These are phyloP conservation scores for Pulveroboletus ravenelii DNA, from an alignment of 768 basidiomycete genomes.

Conservation along the genomic window DNA sequence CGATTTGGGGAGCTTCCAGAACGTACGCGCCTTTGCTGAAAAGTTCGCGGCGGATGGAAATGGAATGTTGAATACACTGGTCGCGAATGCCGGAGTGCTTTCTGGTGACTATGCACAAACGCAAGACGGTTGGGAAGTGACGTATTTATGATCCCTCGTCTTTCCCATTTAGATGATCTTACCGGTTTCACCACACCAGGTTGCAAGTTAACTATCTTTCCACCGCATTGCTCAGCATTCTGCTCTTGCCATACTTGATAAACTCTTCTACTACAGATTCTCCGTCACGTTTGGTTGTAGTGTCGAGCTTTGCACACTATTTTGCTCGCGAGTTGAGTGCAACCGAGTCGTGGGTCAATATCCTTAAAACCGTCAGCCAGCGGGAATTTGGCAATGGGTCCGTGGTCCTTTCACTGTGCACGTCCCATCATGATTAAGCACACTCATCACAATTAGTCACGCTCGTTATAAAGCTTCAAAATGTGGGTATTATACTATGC, in stretches of 20 bases:
- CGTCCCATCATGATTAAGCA: background rate
- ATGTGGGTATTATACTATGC: constrained; percentile 11
- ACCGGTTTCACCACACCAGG: constrained; percentile 13
- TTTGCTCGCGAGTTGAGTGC: background rate
- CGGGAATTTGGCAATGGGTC: constrained; percentile 21
- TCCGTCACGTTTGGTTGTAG: constrained; percentile 27
- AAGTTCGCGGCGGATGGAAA: constrained; percentile 23
- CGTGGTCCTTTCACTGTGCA: constrained; percentile 2
- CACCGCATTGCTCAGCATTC: constrained; percentile 29
- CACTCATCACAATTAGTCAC: background rate
- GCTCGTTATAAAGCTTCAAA: constrained; percentile 25
- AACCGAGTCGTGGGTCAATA: constrained; percentile 5
- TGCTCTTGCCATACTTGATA: constrained; percentile 33
- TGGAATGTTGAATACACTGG: constrained; percentile 25
- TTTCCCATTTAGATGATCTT: background rate
- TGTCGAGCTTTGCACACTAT: constrained; percentile 30
- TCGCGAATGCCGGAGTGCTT: constrained; percentile 30
- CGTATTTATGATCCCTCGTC: constrained; percentile 25
- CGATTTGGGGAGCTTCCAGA: constrained; percentile 32
- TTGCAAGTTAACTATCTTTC: constrained; percentile 35
- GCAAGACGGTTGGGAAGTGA: constrained; percentile 45
- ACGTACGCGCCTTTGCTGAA: constrained; percentile 31
- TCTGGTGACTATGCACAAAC: constrained; percentile 24
- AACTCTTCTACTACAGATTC: constrained; percentile 18
- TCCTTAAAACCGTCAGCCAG: constrained; percentile 25